These are phyloP conservation scores for Aspergillus baeticus DNA, from an alignment of 495 filamentous ascomycete genomes.

Conservation along the genomic window DNA sequence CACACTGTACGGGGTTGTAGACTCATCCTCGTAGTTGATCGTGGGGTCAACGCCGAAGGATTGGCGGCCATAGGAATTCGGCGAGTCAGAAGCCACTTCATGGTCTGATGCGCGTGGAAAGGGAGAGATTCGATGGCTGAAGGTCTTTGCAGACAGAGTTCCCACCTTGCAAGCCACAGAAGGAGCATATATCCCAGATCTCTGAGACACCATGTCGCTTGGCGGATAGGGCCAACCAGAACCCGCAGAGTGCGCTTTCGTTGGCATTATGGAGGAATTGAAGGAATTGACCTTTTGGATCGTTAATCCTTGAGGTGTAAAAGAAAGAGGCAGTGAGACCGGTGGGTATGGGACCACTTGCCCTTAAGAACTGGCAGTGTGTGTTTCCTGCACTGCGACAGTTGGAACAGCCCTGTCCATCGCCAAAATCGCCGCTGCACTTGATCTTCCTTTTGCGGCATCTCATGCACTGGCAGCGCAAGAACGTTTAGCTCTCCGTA, in stretches of 20 bases:
- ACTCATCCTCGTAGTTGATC: slow-evolving; percentile 34
- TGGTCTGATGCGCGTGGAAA: slow-evolving; percentile 28
- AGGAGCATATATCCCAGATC: slow-evolving; percentile 20
- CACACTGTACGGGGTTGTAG: slow-evolving; percentile 22
- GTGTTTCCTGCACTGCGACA: slow-evolving; percentile 73
- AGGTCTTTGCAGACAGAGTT: slow-evolving; percentile 18
- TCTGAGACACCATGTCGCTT: slow-evolving; percentile 20
- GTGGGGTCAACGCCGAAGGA: slow-evolving; percentile 21
- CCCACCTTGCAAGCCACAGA: slow-evolving; percentile 20
- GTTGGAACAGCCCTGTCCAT: slow-evolving; percentile 75
- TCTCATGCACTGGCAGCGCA: slow-evolving; percentile 67
- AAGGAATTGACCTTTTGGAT: slow-evolving; percentile 25
- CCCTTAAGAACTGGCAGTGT: slow-evolving; percentile 76
- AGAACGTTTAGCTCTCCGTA: slow-evolving; percentile 13
- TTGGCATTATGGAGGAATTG: slow-evolving; percentile 24
- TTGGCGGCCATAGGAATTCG: slow-evolving; percentile 22
- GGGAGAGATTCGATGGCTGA: slow-evolving; percentile 18
- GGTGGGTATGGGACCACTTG: slow-evolving; percentile 37
- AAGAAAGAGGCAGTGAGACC: not conserved
- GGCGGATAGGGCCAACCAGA: slow-evolving; percentile 35
- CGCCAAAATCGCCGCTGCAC: slow-evolving; percentile 82
- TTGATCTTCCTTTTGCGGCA: slow-evolving; percentile 95
- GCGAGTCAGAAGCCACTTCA: slow-evolving; percentile 24
- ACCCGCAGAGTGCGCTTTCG: slow-evolving; percentile 14
- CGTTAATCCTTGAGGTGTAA: slow-evolving; percentile 6